Evolutionary conservation across 176 grass and related monocot genomes (phyloP).

Genomic region (Thinopyrum elongatum): DNA sequence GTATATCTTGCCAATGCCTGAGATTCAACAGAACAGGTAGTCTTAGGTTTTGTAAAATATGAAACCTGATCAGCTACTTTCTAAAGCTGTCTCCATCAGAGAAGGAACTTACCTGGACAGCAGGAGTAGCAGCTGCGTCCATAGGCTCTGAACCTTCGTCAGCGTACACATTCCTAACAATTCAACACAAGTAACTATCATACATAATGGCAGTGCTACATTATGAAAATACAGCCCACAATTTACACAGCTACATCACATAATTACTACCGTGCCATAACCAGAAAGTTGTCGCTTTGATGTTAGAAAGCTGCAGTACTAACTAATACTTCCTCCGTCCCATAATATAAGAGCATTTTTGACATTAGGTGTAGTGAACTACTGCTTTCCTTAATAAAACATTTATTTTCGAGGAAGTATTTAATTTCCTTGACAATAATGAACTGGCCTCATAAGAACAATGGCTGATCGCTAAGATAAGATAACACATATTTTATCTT

Average conservation of each 20-base stretch:
- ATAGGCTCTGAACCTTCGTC: conserved; percentile 72
- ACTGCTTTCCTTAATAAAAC: not conserved
- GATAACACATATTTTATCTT: not conserved
- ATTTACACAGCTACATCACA: not conserved
- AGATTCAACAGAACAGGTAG: conserved; percentile 29
- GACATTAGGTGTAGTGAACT: not conserved
- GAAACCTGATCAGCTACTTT: conserved; percentile 5
- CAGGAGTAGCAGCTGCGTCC: conserved; percentile 55
- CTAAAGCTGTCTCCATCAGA: conserved; percentile 12
- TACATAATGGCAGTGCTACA: not conserved
- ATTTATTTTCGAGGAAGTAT: not conserved
- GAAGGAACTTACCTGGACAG: conserved; percentile 69
- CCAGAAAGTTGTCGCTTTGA: not conserved
- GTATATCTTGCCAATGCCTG: conserved; percentile 92
- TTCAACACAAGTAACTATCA: conserved; percentile 30
- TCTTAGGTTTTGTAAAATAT: conserved; percentile 25
- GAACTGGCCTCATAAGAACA: not conserved
- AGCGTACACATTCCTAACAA: conserved; percentile 85
- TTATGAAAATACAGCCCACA: not conserved
- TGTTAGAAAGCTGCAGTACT: not conserved
- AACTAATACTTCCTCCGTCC: not conserved
- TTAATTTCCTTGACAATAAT: conserved; percentile 1
- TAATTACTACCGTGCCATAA: not conserved
- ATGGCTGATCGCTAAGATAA: not conserved
- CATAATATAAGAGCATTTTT: too few species aligned